These are phyloP conservation scores for Avena sativa DNA, from an alignment of 176 grass and related monocot genomes.

Conservation along the genomic window DNA sequence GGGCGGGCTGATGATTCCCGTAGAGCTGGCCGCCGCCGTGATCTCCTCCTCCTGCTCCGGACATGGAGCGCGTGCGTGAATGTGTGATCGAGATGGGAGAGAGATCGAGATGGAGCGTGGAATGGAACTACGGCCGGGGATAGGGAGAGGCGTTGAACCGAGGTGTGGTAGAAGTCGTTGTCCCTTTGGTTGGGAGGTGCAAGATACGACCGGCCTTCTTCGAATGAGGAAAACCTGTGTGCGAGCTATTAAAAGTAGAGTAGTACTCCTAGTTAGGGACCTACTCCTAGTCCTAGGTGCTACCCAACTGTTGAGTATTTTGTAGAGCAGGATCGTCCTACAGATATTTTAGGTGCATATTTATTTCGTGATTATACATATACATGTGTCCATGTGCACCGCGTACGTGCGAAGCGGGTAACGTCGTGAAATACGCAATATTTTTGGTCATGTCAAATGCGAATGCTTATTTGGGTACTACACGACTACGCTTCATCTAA, in stretches of 20 bases:
- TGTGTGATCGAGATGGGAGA: background rate
- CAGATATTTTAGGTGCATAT: no score
- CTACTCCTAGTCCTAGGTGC: no score
- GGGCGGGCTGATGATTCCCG: background rate
- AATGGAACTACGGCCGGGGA: background rate
- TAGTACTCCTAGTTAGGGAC: no score
- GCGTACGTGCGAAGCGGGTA: no score
- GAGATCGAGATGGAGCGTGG: background rate
- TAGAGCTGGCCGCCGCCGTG: slow-evolving; percentile 2
- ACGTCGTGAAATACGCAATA: no score
- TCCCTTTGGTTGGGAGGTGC: background rate
- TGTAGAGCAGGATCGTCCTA: no score
- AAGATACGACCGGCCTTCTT: background rate
- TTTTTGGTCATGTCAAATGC: no score
- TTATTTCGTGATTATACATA: no score
- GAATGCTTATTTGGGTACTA: no score
- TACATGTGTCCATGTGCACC: no score
- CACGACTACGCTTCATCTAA: no score
- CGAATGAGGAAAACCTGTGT: background rate
- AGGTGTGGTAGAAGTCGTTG: background rate
- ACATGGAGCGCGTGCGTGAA: slow-evolving; percentile 32
- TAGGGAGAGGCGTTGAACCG: slow-evolving; percentile 26
- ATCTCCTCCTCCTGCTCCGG: background rate
- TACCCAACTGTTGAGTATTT: no score
- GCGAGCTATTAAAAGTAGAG: background rate